Base-by-base conservation (phyloP, 352 stramenopile genomes). In the Phytopythium vexans region DNA sequence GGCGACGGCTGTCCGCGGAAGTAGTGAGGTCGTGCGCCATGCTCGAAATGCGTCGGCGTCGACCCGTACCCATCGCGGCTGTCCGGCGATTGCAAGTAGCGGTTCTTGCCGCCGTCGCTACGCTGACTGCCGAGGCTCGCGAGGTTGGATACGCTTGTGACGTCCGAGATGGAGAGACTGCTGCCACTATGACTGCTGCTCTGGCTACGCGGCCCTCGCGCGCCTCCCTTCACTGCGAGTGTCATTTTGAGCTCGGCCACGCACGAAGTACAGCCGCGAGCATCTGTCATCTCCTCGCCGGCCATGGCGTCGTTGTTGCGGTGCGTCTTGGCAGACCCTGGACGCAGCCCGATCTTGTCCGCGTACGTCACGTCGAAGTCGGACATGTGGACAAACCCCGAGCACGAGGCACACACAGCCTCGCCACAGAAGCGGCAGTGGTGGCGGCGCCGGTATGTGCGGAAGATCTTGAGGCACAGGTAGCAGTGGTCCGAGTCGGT, bases 381-480 rank as follows among this genome's bases (percentile, higher is more conserved):
- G 3, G 57, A 40, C 58, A 76, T 60, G 40, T 79, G 66, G 27
- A 88, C 63, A 15, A 82, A 82, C 15, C 68, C 69, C 8, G 76
- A 89, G 58, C 80, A 90, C n/a, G 70, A 72, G 36, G 63, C 69
- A 44, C 77, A 90, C 11, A 90, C 72, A 4, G 72, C 69, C 50
- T 87, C 74, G 12, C 77, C 80, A 49, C 80, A 90, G 42, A 90
- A 74, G 1, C 80, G 80, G 45, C 80, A 90, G 63, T 88, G 77
- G 54, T 90, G 73, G 43, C 74, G 77, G 45, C 65, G 65, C 1
- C 77, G 72, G 54, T 64, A 82, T 9, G 77, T 72, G 41, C 74
- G 72, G 52, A 89, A 89, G 31, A 59, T 67, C 63, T 85, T 85
- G 47, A 83, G 55, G 40, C 79, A 90, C 34, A 86, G 40, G 40